Percentiles rank a stretch among this genome's conserved stretches.
Evolutionary conservation across 106 monocot genomes (phyloP).

Genomic region (Narthecium ossifragum): DNA sequence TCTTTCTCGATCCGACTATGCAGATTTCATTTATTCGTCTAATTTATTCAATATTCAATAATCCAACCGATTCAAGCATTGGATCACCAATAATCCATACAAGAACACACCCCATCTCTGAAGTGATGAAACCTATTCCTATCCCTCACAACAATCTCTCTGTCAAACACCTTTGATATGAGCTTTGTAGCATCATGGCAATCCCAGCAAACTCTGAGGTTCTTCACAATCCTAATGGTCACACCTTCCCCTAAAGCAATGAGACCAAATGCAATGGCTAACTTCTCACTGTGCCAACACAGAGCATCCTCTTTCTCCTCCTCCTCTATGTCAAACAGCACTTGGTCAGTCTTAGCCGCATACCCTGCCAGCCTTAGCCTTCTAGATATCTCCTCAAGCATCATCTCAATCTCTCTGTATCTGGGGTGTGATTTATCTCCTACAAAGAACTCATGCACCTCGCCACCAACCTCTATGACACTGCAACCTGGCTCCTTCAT

Average conservation of each 20-base stretch:
- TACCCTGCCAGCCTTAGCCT: slow-evolving; percentile 32
- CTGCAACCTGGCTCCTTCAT: slow-evolving; percentile 76
- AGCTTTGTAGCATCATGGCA: slow-evolving; percentile 37
- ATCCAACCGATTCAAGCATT: no score
- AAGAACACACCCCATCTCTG: slow-evolving; percentile 32
- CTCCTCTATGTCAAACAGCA: slow-evolving; percentile 44
- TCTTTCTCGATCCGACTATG: no score
- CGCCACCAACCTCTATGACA: slow-evolving; percentile 54
- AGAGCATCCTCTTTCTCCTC: slow-evolving; percentile 51
- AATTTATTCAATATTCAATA: no score
- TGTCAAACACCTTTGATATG: slow-evolving; percentile 26
- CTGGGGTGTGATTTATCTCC: slow-evolving; percentile 38
- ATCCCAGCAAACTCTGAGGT: slow-evolving; percentile 40
- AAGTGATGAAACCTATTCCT: slow-evolving; percentile 49
- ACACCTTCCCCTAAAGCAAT: slow-evolving; percentile 17
- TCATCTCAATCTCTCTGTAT: slow-evolving; percentile 28
- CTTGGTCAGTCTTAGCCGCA: slow-evolving; percentile 25
- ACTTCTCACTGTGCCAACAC: slow-evolving; percentile 38
- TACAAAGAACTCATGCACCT: slow-evolving; percentile 62
- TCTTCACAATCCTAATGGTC: slow-evolving; percentile 35
- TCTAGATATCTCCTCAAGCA: slow-evolving; percentile 27
- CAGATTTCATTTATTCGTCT: no score
- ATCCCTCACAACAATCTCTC: slow-evolving; percentile 42
- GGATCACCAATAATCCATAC: slow-evolving; percentile 35
- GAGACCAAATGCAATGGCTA: slow-evolving; percentile 42